phyloP scores from a whole-genome alignment of 1,284 basidiomycete species.

The Marasmius fiardii region DNA sequence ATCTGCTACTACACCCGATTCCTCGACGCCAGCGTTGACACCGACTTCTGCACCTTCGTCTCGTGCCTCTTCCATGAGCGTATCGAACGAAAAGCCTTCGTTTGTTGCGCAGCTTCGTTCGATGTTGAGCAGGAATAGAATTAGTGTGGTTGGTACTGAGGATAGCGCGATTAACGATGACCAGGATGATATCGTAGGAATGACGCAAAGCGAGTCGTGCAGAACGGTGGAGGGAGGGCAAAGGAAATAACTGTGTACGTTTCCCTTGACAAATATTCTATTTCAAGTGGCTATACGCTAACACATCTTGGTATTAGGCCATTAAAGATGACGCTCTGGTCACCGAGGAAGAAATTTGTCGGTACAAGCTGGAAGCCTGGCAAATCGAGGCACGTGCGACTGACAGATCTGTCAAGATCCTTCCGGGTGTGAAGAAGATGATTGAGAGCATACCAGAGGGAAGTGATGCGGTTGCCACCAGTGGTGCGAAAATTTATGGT shows the following conservation, averaged over 20 bases:
- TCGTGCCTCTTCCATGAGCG: slow-evolving; percentile 32
- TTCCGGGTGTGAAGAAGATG: slow-evolving; percentile 69
- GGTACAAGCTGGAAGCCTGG: slow-evolving; percentile 40
- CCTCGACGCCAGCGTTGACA: slow-evolving; percentile 36
- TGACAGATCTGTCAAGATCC: slow-evolving; percentile 67
- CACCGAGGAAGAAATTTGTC: slow-evolving; percentile 13
- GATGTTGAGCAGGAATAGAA: slow-evolving; percentile 35
- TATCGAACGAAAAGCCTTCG: slow-evolving; percentile 43
- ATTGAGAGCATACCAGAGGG: slow-evolving; percentile 66
- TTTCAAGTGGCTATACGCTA: too few species aligned
- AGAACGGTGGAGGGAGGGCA: too few species aligned
- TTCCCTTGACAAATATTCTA: too few species aligned
- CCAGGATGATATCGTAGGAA: too few species aligned
- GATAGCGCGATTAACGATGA: too few species aligned
- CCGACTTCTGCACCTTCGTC: slow-evolving; percentile 37
- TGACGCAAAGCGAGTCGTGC: too few species aligned
- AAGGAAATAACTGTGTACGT: too few species aligned
- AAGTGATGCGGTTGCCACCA: slow-evolving; percentile 72
- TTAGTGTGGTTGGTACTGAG: too few species aligned
- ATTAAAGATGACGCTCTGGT: too few species aligned
- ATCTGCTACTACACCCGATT: slow-evolving; percentile 29
- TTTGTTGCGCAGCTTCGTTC: slow-evolving; percentile 42
- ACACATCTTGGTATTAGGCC: too few species aligned
- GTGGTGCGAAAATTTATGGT: slow-evolving; percentile 72
- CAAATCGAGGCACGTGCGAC: slow-evolving; percentile 57